Percentiles rank a stretch among this genome's conserved stretches.
These are phyloP conservation scores for Mortierella sp. DNA, from an alignment of 371 early-diverging fungal species.

Conservation along the genomic window DNA sequence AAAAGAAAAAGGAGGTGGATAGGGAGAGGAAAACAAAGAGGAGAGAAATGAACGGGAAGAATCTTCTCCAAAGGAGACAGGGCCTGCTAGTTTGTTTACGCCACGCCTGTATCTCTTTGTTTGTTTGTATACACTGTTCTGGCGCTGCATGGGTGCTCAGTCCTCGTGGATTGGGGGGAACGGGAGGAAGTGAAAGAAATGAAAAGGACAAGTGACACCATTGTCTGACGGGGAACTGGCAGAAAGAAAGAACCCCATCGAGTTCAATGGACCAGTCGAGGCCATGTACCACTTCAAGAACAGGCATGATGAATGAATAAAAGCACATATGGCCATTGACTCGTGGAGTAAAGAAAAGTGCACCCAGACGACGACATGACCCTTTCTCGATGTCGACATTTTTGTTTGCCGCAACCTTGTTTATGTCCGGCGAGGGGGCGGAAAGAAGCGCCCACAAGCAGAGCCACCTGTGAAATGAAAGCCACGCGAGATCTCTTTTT, in stretches of 20 bases:
- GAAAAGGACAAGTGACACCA: not conserved
- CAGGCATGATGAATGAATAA: not conserved
- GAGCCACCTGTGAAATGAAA: not conserved
- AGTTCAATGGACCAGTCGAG: not conserved
- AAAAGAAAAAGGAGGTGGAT: conserved; percentile 3
- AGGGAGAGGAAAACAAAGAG: not conserved
- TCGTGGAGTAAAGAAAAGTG: not conserved
- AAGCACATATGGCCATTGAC: not conserved
- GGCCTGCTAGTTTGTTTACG: conserved; percentile 10
- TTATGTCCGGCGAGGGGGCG: not conserved
- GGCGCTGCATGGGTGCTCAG: not conserved
- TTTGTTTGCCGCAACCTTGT: not conserved
- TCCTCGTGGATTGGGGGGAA: not conserved
- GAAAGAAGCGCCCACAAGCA: not conserved
- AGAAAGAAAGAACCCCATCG: not conserved
- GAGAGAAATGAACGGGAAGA: conserved; percentile 31
- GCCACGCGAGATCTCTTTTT: conserved; percentile 6
- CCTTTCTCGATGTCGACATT: not conserved
- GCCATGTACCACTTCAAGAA: not conserved
- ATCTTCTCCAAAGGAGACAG: conserved; percentile 4
- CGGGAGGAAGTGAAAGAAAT: not conserved
- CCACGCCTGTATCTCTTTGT: conserved; percentile 7
- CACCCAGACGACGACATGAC: not conserved
- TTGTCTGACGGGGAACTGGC: not conserved
- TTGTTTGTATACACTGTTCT: not conserved